Conservation (phyloP, 2,329 filamentous ascomycete species). For the Aspergillus glaucus region DNA sequence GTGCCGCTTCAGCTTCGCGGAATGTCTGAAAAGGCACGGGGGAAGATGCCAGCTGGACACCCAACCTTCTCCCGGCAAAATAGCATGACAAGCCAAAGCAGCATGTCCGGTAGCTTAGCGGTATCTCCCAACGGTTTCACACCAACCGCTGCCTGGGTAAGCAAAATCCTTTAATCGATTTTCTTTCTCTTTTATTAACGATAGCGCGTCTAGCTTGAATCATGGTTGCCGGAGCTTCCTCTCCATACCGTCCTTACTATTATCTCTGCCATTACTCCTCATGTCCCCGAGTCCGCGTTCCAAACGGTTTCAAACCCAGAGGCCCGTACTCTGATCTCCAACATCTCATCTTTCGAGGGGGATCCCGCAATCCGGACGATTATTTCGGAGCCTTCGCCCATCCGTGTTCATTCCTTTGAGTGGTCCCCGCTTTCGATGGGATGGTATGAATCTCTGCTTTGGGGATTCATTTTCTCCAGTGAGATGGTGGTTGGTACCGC, state of each 20-base stretch:
- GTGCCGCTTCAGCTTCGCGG: constrained; percentile 76
- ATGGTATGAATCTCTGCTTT: constrained; percentile 93
- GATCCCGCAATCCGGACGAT: constrained; percentile 61
- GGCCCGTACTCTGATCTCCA: constrained; percentile 36
- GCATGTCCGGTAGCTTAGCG: constrained; percentile 54
- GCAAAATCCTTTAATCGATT: constrained; percentile 11
- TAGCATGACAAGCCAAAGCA: constrained; percentile 72
- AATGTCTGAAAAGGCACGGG: constrained; percentile 95
- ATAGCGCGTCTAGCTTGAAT: constrained; percentile 59
- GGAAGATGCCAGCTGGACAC: constrained; percentile 84
- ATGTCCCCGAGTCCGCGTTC: constrained; percentile 44
- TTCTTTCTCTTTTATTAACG: constrained; percentile 9
- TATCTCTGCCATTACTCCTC: constrained; percentile 56
- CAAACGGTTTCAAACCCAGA: constrained; percentile 34
- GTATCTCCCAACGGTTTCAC: constrained; percentile 57
- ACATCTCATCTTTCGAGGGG: constrained; percentile 39
- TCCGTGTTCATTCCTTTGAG: constrained; percentile 82
- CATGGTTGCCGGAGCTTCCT: constrained; percentile 85
- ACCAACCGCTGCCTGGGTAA: constrained; percentile 68
- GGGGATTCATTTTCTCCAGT: constrained; percentile 84
- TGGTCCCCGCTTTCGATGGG: constrained; percentile 86
- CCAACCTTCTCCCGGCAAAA: constrained; percentile 85
- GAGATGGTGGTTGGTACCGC: constrained; percentile 64
- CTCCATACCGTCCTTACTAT: constrained; percentile 78
- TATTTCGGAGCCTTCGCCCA: constrained; percentile 59